phyloP scores from a whole-genome alignment of 1,284 basidiomycete genomes.

The Melampsora americana region DNA sequence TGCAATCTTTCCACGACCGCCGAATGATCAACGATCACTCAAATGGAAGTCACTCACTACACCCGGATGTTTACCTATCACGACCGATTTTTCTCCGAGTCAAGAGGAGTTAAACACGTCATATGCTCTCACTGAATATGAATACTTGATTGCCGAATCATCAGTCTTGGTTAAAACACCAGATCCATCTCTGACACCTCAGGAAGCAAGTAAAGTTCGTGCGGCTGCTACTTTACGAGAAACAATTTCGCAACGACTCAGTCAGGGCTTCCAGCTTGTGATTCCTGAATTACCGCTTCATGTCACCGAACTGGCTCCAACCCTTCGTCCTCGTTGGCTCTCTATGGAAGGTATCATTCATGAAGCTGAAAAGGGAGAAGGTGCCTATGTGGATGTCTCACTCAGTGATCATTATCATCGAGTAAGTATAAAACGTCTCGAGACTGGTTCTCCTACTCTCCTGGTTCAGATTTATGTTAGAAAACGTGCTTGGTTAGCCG shows the following conservation, averaged over 20 bases:
- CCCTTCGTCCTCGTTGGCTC: conserved; percentile 35
- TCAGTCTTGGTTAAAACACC: conserved; percentile 52
- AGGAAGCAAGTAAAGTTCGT: conserved; percentile 65
- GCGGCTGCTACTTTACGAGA: conserved; percentile 56
- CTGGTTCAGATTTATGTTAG: conserved; percentile 40
- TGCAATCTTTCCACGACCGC: conserved; percentile 72
- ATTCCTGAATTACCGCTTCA: conserved; percentile 47
- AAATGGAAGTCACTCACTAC: conserved; percentile 51
- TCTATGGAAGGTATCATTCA: conserved; percentile 43
- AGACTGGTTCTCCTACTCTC: conserved; percentile 22
- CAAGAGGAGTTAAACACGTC: conserved; percentile 70
- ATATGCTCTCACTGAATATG: conserved; percentile 68
- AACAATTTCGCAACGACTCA: conserved; percentile 85
- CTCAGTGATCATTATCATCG: conserved; percentile 50
- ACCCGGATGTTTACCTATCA: conserved; percentile 74
- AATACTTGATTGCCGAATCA: conserved; percentile 54
- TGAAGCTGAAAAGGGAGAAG: conserved; percentile 47
- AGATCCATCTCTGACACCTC: conserved; percentile 53
- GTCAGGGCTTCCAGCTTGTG: conserved; percentile 96
- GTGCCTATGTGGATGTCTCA: conserved; percentile 46
- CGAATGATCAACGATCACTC: conserved; percentile 52
- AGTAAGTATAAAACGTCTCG: conserved; percentile 47
- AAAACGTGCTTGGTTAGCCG: conserved; percentile 37
- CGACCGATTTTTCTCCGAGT: conserved; percentile 82
- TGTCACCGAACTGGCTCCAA: conserved; percentile 43